Base-by-base conservation (phyloP, 2,329 filamentous ascomycete species). In the Claviceps cyperi region DNA sequence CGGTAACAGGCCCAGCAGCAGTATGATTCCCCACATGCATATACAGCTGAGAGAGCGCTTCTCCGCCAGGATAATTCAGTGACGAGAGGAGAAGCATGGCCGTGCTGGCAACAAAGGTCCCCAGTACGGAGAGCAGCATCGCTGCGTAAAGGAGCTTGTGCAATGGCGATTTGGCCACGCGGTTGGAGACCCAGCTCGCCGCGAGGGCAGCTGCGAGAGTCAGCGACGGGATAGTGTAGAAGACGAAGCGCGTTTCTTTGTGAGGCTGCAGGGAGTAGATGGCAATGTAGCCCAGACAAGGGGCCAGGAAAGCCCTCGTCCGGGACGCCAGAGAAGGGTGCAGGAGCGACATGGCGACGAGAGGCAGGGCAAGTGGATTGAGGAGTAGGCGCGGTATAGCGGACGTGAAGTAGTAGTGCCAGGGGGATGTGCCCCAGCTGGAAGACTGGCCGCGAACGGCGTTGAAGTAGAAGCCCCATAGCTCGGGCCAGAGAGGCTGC, bases 221-320 rank as follows among this genome's bases (percentile, higher is more conserved):
- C 32, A 97, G 70, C 0, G 83, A 75, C 0, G 92, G 92, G 22
- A 94, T 74, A 48, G 80, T 75, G 67, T 97, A 97, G 59, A 97
- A 81, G 57, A 98, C 83, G 71, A 98, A 98, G 17, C 92, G 85
- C 64, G 89, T 85, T 69, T 98, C 92, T 64, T 98, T 98, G 70
- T 98, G 92, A 0, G 91, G 90, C 54, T 95, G 84, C 47, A 88
- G 59, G 55, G 88, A 95, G 71, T 95, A 97, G 43, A 94, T 65
- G 4, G 75, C 75, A 19, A 94, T 73, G 64, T 90, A 98, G 32
- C 77, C 65, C 1, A 94, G 56, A 9, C 78, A 75, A 0, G 92
- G 89, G 2, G 83, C 58, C 4, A 86, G 71, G 0, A 86, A 59
- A 6, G 70, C 67, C 15, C 66, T 61, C 0, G 73, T 70, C 5